A percentile compares a stretch with the other conserved stretches of the same genome.
These are phyloP conservation scores for Bretziella fagacearum DNA, from an alignment of 2,329 filamentous ascomycete genomes.

Conservation along the genomic window DNA sequence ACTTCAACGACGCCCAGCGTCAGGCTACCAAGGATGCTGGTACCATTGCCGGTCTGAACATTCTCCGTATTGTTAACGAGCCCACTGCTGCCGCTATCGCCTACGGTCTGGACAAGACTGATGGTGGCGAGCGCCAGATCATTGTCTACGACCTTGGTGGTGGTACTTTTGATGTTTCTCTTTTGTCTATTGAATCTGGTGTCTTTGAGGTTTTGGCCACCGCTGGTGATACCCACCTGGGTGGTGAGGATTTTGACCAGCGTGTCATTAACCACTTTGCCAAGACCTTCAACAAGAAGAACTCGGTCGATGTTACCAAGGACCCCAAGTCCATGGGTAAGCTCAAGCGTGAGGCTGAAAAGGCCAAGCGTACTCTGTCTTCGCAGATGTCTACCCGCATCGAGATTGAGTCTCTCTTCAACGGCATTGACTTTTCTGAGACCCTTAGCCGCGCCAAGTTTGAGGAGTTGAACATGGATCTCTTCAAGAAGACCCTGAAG, in stretches of 20 bases:
- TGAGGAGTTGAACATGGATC: conserved; percentile 95
- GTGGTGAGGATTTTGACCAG: conserved; percentile 98
- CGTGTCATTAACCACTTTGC: conserved; percentile 89
- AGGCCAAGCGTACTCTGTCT: conserved; percentile 96
- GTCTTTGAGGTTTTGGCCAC: conserved; percentile 91
- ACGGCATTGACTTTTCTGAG: conserved; percentile 96
- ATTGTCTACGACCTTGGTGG: conserved; percentile 88
- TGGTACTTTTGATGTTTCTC: conserved; percentile 88
- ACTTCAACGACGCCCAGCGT: conserved; percentile 97
- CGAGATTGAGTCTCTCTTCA: conserved; percentile 93
- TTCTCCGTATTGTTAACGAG: conserved; percentile 93
- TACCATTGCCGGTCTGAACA: conserved; percentile 79
- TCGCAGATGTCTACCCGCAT: conserved; percentile 86
- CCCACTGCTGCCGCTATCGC: conserved; percentile 90
- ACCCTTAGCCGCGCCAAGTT: conserved; percentile 97
- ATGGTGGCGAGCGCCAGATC: conserved; percentile 65
- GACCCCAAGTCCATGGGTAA: conserved; percentile 98
- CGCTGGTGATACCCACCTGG: conserved; percentile 90
- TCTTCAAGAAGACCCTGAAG: conserved; percentile 99
- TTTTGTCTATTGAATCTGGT: conserved; percentile 78
- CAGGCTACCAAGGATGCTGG: conserved; percentile 94
- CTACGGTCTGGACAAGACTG: conserved; percentile 80
- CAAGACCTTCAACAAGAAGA: conserved; percentile 97
- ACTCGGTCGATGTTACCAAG: conserved; percentile 80
- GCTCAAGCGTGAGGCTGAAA: conserved; percentile 97